Conservation (phyloP, 2,329 filamentous ascomycete species). For the Microsporum audouinii region DNA sequence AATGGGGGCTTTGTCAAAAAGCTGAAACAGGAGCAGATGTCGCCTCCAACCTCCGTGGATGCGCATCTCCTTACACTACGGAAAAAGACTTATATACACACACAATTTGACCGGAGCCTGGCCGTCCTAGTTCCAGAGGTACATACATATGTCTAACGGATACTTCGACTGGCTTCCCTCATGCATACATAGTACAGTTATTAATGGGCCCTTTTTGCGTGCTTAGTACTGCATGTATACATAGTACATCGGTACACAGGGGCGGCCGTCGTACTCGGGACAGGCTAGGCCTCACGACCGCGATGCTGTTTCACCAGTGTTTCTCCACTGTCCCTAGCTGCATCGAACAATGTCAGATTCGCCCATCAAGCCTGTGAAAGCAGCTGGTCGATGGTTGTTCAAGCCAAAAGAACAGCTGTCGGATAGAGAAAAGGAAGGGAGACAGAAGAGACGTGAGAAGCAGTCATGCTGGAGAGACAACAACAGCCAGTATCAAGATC, state of each 20-base stretch:
- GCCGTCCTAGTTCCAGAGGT: neutral
- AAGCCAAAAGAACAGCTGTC: neutral
- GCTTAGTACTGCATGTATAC: neutral
- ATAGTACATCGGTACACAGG: neutral
- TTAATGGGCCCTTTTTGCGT: neutral
- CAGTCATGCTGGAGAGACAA: neutral
- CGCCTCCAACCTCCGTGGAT: neutral
- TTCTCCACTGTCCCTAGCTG: conserved; percentile 2
- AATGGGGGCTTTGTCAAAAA: neutral
- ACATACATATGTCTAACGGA: neutral
- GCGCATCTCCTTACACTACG: neutral
- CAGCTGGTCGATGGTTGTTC: neutral
- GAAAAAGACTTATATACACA: neutral
- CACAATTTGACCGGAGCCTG: neutral
- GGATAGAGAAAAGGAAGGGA: neutral
- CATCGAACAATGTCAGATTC: neutral
- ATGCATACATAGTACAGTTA: neutral
- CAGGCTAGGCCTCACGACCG: neutral
- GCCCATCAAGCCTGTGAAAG: neutral
- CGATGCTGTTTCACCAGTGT: conserved; percentile 3
- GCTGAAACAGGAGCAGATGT: neutral
- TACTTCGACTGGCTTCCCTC: neutral
- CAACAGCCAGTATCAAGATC: neutral
- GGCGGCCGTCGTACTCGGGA: neutral
- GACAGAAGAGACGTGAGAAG: neutral